phyloP scores from a whole-genome alignment of 495 filamentous ascomycete genomes.

The Trichocladium uniseriatum region DNA sequence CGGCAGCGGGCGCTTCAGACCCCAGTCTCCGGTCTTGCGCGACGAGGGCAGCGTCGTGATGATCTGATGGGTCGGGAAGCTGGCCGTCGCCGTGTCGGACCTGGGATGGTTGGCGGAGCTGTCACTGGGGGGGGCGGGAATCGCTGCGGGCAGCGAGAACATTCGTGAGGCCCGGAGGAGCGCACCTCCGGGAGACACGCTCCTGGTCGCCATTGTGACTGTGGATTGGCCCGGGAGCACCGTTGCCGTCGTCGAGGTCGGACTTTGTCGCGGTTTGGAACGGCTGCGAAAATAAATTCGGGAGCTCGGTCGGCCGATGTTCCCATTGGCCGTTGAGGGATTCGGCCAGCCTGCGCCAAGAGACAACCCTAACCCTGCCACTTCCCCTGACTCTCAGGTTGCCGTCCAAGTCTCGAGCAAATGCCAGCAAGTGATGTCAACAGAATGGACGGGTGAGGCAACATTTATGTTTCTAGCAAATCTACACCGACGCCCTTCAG shows the following conservation, averaged over 20 bases:
- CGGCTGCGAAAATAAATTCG: constrained; percentile 15
- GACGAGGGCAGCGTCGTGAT: constrained; percentile 73
- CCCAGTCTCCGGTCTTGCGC: constrained; percentile 81
- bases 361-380: constrained; percentile 15
- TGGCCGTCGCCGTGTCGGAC: constrained; percentile 61
- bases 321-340: not conserved
- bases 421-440: not conserved
- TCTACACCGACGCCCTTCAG: constrained; percentile 77
- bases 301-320: constrained; percentile 1
- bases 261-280: not conserved
- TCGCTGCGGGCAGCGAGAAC: constrained; percentile 46
- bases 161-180: constrained; percentile 52
- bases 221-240: constrained; percentile 9
- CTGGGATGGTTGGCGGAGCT: constrained; percentile 30
- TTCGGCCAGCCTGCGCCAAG: too few relatives aligned
- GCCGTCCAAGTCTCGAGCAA: not conserved
- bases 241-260: not conserved
- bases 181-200: constrained; percentile 50
- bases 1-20: constrained; percentile 79
- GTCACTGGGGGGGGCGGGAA: constrained; percentile 33
- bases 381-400: not conserved
- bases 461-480: constrained; percentile 34
- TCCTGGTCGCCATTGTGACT: constrained; percentile 21
- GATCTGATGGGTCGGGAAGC: constrained; percentile 73
- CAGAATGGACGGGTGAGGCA: not conserved